Conservation (phyloP, 805 yeast genomes). For the Yarrowia keelungensis region DNA sequence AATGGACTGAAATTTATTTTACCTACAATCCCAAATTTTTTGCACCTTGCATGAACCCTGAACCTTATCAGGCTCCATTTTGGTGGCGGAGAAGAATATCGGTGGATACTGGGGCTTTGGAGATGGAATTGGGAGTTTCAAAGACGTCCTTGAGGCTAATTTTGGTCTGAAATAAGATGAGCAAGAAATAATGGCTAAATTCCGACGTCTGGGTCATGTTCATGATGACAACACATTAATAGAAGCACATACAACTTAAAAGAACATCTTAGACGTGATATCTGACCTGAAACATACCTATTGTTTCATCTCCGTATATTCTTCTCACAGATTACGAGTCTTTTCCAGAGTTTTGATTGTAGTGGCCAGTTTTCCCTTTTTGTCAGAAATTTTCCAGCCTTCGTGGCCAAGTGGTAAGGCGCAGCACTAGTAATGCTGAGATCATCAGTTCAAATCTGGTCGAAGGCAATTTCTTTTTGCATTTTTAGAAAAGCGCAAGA, state of each 20-base stretch:
- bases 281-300: too few species aligned
- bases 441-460: slow-evolving; percentile 39
- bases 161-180: background rate
- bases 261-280: too few species aligned
- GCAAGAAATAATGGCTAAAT: background rate
- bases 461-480: slow-evolving; percentile 25
- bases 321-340: slow-evolving; percentile 7
- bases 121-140: background rate
- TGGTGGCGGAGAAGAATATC: slow-evolving; percentile 2
- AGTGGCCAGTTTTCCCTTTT: background rate
- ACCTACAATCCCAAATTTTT: slow-evolving; percentile 33
- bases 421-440: slow-evolving; percentile 39
- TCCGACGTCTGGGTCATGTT: background rate
- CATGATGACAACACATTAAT: background rate
- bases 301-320: too few species aligned
- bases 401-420: slow-evolving; percentile 40
- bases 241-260: too few species aligned
- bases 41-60: slow-evolving; percentile 34
- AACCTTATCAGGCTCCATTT: slow-evolving; percentile 15
- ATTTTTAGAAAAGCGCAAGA: background rate
- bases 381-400: background rate
- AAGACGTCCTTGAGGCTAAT: background rate
- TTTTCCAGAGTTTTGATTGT: background rate
- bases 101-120: background rate
- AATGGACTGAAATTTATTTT: slow-evolving; percentile 25